Conservation (phyloP, 345 rosid genomes). For the Acer saccharum region DNA sequence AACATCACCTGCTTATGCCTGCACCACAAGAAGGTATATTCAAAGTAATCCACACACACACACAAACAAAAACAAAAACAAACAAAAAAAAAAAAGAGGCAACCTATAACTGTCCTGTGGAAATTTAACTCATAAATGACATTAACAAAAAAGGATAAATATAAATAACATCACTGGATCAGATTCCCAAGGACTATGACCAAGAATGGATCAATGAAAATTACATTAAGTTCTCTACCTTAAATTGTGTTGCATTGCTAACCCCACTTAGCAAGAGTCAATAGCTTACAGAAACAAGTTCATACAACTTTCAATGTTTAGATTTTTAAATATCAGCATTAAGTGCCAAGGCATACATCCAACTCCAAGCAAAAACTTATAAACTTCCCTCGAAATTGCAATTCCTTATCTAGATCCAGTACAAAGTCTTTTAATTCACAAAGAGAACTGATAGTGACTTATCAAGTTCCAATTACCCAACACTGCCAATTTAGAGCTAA, state of each 20-base stretch:
- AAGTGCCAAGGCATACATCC: neutral
- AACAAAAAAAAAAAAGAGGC: neutral
- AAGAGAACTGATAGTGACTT: neutral
- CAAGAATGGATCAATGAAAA: neutral
- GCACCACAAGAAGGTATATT: conserved; percentile 21
- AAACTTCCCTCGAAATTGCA: neutral
- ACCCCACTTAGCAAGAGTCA: neutral
- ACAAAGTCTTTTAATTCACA: neutral
- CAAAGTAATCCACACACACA: neutral
- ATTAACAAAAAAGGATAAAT: neutral
- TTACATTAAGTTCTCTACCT: neutral
- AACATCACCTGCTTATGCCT: conserved; percentile 87
- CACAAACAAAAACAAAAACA: too few species aligned
- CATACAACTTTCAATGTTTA: neutral
- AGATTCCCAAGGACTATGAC: neutral
- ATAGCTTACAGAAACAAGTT: neutral
- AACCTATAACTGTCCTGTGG: neutral
- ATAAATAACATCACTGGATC: neutral
- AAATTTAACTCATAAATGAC: neutral
- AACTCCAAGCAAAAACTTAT: neutral
- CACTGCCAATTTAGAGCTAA: neutral
- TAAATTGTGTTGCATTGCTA: neutral
- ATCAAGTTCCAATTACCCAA: neutral
- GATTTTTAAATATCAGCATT: neutral
- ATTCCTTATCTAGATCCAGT: neutral